phyloP scores from a whole-genome alignment of 345 rosid species.

The Pseudoturritis turrita region DNA sequence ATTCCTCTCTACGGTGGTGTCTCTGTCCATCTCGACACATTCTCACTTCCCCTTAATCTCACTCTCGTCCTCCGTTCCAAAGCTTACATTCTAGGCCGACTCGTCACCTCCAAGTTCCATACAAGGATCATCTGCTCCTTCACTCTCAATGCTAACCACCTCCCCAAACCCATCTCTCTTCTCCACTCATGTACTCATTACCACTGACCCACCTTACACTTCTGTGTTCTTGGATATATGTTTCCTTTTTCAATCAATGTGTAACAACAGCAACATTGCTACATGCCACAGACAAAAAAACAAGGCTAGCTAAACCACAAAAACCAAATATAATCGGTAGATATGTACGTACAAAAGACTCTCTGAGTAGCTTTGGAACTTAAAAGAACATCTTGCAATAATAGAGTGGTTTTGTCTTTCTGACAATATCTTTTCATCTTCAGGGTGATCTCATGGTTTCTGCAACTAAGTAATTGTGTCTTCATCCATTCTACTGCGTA shows the following conservation, averaged over 20 bases:
- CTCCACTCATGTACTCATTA: slow-evolving; percentile 19
- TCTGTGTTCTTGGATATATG: not conserved
- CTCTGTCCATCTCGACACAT: slow-evolving; percentile 36
- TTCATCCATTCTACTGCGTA: too few relatives aligned
- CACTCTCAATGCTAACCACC: slow-evolving; percentile 43
- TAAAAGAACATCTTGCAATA: not conserved
- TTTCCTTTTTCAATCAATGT: slow-evolving; percentile 2
- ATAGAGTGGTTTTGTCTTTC: not conserved
- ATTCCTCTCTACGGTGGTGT: slow-evolving; percentile 84
- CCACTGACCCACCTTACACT: slow-evolving; percentile 7
- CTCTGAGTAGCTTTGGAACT: not conserved
- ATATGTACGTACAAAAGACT: not conserved
- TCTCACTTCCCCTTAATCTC: slow-evolving; percentile 66
- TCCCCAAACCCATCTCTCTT: slow-evolving; percentile 22
- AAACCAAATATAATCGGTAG: not conserved
- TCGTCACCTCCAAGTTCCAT: slow-evolving; percentile 63
- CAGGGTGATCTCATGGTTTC: too few relatives aligned
- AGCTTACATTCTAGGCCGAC: slow-evolving; percentile 74
- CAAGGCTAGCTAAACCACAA: too few relatives aligned
- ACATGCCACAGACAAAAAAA: not conserved
- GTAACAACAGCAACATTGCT: not conserved
- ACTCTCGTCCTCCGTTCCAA: slow-evolving; percentile 70
- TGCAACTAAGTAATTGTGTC: too few relatives aligned
- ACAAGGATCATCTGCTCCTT: slow-evolving; percentile 51
- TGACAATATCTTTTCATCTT: not conserved